Conservation (phyloP, 2,329 filamentous ascomycete genomes). For the Fonsecaea pugnacius region DNA sequence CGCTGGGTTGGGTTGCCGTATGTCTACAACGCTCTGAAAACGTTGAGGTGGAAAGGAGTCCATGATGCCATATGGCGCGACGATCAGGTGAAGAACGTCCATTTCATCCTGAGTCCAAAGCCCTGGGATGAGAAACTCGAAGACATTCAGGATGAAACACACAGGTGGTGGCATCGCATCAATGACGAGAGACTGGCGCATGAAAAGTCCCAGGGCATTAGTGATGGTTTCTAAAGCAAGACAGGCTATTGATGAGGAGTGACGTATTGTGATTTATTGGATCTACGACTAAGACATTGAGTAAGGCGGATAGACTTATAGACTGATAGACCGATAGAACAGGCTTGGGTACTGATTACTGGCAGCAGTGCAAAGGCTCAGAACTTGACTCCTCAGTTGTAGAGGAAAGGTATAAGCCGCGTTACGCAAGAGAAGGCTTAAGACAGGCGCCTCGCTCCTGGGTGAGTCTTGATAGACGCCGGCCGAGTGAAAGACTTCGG, state of each 20-base stretch:
- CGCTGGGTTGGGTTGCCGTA: conserved; percentile 65
- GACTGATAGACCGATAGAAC: conserved; percentile 5
- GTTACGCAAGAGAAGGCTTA: conserved; percentile 13
- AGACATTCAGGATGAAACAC: conserved; percentile 49
- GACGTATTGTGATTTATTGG: conserved; percentile 41
- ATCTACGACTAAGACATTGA: not conserved
- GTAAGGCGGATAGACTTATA: not conserved
- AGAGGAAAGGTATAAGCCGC: conserved; percentile 6
- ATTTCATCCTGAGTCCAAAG: conserved; percentile 66
- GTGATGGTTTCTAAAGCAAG: conserved; percentile 50
- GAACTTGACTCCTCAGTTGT: not conserved
- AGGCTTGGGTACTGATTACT: conserved; percentile 1
- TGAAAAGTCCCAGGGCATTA: conserved; percentile 55
- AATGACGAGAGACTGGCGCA: conserved; percentile 54
- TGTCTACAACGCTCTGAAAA: conserved; percentile 66
- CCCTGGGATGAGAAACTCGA: conserved; percentile 63
- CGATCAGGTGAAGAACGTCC: conserved; percentile 64
- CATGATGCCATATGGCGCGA: conserved; percentile 63
- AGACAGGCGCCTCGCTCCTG: conserved; percentile 1
- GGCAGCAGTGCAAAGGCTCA: not conserved
- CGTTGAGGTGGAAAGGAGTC: conserved; percentile 55
- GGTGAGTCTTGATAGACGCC: conserved; percentile 9
- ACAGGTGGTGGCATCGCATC: conserved; percentile 63
- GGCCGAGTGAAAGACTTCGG: not conserved
- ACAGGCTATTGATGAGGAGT: not conserved